Evolutionary conservation across 129 eudicot genomes (phyloP).

Genomic region (Gnaphalium uliginosum): DNA sequence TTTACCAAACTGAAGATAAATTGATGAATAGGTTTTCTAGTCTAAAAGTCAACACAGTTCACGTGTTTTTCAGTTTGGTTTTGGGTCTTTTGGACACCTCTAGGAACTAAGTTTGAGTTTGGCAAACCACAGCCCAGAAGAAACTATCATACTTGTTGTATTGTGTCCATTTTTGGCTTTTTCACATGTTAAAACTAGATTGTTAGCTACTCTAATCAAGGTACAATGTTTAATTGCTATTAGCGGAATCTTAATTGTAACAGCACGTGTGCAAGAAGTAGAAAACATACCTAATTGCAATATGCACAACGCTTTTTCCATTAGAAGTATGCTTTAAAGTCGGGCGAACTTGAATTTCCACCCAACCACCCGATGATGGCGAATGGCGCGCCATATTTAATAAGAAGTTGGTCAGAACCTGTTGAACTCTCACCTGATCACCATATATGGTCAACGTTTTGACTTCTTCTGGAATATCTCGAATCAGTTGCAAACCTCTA

Average conservation of each 20-base stretch:
- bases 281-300: conserved; percentile 65
- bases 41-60: too few relatives aligned
- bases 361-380: conserved; percentile 79
- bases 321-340: conserved; percentile 57
- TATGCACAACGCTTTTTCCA: conserved; percentile 44
- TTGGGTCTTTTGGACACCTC: background rate
- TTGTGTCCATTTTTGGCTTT: too few relatives aligned
- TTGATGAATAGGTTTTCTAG: too few relatives aligned
- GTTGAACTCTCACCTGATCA: conserved; percentile 81
- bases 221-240: background rate
- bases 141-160: too few relatives aligned
- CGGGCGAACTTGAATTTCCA: conserved; percentile 70
- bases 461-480: conserved; percentile 79
- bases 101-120: background rate
- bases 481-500: conserved; percentile 74
- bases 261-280: background rate
- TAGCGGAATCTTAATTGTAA: background rate
- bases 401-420: conserved; percentile 70
- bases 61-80: background rate
- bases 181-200: too few relatives aligned
- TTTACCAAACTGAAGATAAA: too few relatives aligned
- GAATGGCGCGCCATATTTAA: conserved; percentile 71
- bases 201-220: background rate
- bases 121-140: too few relatives aligned
- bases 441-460: conserved; percentile 64